These are phyloP conservation scores for Amyloporia xantha DNA, from an alignment of 768 basidiomycete species.

Conservation along the genomic window DNA sequence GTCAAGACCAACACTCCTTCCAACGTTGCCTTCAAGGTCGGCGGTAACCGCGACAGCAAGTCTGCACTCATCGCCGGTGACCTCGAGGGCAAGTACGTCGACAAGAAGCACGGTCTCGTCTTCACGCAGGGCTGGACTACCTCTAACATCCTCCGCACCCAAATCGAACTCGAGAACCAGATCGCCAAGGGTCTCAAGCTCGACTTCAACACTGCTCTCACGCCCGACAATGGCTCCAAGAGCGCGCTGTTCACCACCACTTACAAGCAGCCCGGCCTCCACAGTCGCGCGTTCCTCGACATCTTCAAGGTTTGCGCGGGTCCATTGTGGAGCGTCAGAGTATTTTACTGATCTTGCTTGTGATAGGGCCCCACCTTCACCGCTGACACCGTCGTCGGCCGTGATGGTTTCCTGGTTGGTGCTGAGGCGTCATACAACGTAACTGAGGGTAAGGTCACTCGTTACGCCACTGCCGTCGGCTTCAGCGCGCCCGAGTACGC, in stretches of 20 bases:
- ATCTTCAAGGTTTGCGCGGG: slow-evolving; percentile 79
- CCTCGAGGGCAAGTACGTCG: slow-evolving; percentile 90
- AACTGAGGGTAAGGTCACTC: slow-evolving; percentile 84
- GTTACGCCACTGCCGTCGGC: slow-evolving; percentile 87
- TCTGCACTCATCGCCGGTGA: slow-evolving; percentile 73
- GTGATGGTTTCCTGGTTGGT: slow-evolving; percentile 96
- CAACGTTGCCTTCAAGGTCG: slow-evolving; percentile 90
- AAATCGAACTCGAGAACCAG: slow-evolving; percentile 94
- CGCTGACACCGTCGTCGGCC: slow-evolving; percentile 90
- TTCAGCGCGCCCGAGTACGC: slow-evolving; percentile 97
- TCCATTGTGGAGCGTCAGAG: neutral
- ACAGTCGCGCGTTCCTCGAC: slow-evolving; percentile 87
- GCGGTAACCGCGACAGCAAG: slow-evolving; percentile 75
- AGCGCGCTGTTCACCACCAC: slow-evolving; percentile 73
- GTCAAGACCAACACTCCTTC: slow-evolving; percentile 88
- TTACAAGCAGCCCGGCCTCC: slow-evolving; percentile 96
- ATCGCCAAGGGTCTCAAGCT: slow-evolving; percentile 97
- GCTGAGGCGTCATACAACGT: slow-evolving; percentile 97
- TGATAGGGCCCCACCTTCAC: slow-evolving; percentile 94
- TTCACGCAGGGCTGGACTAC: slow-evolving; percentile 97
- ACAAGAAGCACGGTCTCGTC: slow-evolving; percentile 88
- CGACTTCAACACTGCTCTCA: slow-evolving; percentile 76
- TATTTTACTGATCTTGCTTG: neutral
- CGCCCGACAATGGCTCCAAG: slow-evolving; percentile 85
- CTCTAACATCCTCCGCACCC: slow-evolving; percentile 83